Percentiles rank a stretch among this genome's conserved stretches.
Evolutionary conservation across 441 rosid species (phyloP).

Genomic region (Melianthus villosus): DNA sequence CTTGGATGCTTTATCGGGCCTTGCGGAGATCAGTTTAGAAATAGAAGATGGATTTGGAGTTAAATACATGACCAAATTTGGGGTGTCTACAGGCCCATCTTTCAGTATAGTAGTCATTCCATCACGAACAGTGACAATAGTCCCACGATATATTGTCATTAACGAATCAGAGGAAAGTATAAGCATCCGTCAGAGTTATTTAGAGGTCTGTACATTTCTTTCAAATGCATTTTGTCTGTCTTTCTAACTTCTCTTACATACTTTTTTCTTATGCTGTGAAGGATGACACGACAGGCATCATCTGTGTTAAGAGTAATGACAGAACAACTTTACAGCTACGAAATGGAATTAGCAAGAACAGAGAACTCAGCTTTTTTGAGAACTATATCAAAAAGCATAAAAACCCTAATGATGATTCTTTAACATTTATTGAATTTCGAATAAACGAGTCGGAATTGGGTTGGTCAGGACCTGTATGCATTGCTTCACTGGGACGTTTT

Average conservation of each 20-base stretch:
- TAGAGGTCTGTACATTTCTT: conserved; percentile 82
- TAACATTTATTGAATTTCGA: conserved; percentile 51
- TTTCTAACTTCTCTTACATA: conserved; percentile 7
- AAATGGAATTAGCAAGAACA: conserved; percentile 32
- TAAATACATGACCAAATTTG: conserved; percentile 52
- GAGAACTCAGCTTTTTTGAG: conserved; percentile 62
- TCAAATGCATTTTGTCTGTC: too few species aligned
- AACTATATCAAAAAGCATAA: conserved; percentile 69
- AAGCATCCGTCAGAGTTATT: conserved; percentile 57
- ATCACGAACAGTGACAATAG: conserved; percentile 48
- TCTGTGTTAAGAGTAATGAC: conserved; percentile 37
- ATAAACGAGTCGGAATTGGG: conserved; percentile 36
- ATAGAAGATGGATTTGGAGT: conserved; percentile 35
- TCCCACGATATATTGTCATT: conserved; percentile 56
- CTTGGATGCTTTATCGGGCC: conserved; percentile 81
- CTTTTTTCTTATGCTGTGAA: conserved; percentile 13
- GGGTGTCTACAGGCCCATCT: conserved; percentile 54
- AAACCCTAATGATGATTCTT: conserved; percentile 34
- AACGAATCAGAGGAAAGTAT: conserved; percentile 60
- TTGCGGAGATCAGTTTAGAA: conserved; percentile 65
- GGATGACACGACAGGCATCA: conserved; percentile 50
- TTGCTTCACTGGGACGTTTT: conserved; percentile 76
- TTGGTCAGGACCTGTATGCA: conserved; percentile 95
- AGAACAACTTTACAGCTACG: conserved; percentile 39
- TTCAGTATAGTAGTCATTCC: conserved; percentile 36